Conservation (phyloP, 345 rosid genomes). For the Hibiscus trionum region DNA sequence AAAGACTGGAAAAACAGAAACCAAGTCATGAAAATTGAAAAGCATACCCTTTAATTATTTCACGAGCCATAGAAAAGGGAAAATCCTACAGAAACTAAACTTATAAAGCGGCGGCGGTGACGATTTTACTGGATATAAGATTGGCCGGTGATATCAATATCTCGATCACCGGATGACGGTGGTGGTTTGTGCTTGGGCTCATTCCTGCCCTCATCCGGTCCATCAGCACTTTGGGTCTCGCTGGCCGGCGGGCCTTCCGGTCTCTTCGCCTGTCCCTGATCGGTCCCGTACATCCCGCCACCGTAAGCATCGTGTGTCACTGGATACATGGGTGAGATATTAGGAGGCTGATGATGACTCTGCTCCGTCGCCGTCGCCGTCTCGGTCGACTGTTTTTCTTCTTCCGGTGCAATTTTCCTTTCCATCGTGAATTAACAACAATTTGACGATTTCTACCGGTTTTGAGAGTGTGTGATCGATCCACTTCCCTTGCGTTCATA, state of each 20-base stretch:
- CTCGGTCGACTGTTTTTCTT: slow-evolving; percentile 6
- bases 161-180: slow-evolving; percentile 53
- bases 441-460: not conserved
- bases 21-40: not conserved
- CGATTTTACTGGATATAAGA: slow-evolving; percentile 49
- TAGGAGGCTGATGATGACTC: slow-evolving; percentile 34
- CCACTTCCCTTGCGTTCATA: not conserved
- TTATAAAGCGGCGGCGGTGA: no score
- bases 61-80: no score
- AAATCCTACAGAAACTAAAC: no score
- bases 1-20: not conserved
- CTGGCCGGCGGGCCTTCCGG: slow-evolving; percentile 38
- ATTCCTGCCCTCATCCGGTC: slow-evolving; percentile 26
- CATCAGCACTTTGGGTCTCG: slow-evolving; percentile 58
- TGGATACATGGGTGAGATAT: slow-evolving; percentile 41
- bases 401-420: slow-evolving; percentile 18
- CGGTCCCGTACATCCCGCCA: slow-evolving; percentile 54
- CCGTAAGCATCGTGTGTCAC: slow-evolving; percentile 54
- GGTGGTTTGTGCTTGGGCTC: slow-evolving; percentile 43
- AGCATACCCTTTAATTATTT: no score
- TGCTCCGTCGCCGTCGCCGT: slow-evolving; percentile 5
- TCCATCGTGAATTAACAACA: slow-evolving; percentile 22
- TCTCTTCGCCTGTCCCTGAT: slow-evolving; percentile 22
- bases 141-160: slow-evolving; percentile 56
- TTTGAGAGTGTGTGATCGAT: not conserved